Conservation (phyloP, 148 eudicot species). For the Oxyria digyna region DNA sequence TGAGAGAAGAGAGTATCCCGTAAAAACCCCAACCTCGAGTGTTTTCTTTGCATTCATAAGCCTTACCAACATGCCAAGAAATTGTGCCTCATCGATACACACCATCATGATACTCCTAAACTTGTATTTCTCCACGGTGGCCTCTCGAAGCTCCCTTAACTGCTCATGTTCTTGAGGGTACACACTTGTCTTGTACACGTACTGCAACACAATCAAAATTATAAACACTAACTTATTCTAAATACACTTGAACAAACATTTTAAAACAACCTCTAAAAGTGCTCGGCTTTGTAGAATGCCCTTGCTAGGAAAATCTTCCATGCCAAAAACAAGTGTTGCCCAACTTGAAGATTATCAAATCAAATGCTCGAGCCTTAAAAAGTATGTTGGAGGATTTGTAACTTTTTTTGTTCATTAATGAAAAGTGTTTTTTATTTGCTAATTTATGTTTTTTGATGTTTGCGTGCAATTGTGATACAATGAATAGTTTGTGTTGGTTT, state of each 20-base stretch:
- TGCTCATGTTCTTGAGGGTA: constrained; percentile 20
- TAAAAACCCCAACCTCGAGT: constrained; percentile 7
- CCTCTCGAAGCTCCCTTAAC: constrained; percentile 19
- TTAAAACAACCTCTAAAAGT: neutral
- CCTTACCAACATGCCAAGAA: neutral
- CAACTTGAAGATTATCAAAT: too few species aligned
- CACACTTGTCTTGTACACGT: constrained; percentile 22
- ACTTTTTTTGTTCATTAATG: too few species aligned
- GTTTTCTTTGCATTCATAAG: neutral
- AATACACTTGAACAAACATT: neutral
- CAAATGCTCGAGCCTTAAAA: neutral
- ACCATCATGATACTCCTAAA: constrained; percentile 4
- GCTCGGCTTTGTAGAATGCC: neutral
- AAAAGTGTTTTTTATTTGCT: too few species aligned
- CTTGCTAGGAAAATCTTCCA: neutral
- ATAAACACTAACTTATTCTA: too few species aligned
- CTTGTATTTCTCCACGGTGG: constrained; percentile 20
- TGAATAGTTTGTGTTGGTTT: too few species aligned
- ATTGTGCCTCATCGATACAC: neutral
- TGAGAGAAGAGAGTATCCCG: neutral
- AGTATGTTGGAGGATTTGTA: neutral
- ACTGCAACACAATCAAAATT: constrained; percentile 3
- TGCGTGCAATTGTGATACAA: too few species aligned
- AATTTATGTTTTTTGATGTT: too few species aligned
- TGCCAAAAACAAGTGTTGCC: neutral